Evolutionary conservation across 2,329 filamentous ascomycete genomes (phyloP).

Genomic region (Colletotrichum camelliae): DNA sequence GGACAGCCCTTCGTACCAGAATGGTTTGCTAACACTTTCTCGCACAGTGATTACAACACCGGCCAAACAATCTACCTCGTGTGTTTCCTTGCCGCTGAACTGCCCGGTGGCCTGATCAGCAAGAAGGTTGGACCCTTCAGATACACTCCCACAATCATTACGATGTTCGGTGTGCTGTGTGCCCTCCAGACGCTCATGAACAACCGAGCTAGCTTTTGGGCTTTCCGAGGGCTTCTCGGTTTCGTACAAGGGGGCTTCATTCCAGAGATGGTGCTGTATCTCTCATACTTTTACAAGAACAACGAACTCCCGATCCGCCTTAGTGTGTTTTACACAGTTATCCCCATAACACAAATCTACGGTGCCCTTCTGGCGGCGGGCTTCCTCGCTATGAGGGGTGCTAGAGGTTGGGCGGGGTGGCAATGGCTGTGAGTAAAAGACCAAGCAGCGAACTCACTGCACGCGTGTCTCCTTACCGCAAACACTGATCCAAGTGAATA

Average conservation of each 20-base stretch:
- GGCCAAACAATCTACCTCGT: slow-evolving; percentile 62
- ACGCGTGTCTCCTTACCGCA: accelerated
- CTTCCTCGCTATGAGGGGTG: slow-evolving; percentile 54
- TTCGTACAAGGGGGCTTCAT: slow-evolving; percentile 44
- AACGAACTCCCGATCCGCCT: slow-evolving; percentile 52
- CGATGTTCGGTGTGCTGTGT: neutral
- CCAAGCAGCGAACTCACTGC: neutral
- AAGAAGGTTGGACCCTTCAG: slow-evolving; percentile 47
- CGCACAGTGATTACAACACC: neutral
- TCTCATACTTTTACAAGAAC: slow-evolving; percentile 29
- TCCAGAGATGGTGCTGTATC: slow-evolving; percentile 59
- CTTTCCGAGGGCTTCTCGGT: slow-evolving; percentile 41
- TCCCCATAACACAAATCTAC: slow-evolving; percentile 46
- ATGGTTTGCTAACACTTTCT: slow-evolving; percentile 38
- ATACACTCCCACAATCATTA: neutral
- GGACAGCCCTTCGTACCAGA: slow-evolving; percentile 21
- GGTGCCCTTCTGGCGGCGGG: slow-evolving; percentile 52
- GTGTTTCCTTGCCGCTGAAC: slow-evolving; percentile 60
- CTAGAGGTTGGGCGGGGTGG: slow-evolving; percentile 57
- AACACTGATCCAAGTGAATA: neutral
- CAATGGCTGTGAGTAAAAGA: slow-evolving; percentile 48
- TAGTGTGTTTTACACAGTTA: slow-evolving; percentile 69
- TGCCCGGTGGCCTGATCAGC: slow-evolving; percentile 65
- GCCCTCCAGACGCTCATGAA: slow-evolving; percentile 31
- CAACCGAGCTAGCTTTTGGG: slow-evolving; percentile 41